Conservation (phyloP, 768 basidiomycete species). For the Pleurotus sapidus region DNA sequence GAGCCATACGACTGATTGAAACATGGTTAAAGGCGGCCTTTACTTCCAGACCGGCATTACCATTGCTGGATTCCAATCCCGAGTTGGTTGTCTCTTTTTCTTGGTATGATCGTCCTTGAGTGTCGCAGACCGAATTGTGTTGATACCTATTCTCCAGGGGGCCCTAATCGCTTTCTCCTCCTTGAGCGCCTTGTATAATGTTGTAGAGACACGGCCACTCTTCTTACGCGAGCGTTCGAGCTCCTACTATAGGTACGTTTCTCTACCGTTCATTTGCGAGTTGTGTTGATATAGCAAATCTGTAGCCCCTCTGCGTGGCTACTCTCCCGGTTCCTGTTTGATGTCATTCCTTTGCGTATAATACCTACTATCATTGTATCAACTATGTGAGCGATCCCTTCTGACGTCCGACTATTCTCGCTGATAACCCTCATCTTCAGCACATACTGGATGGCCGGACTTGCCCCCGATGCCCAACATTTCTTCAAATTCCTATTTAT, state of each 20-base stretch:
- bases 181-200: conserved; percentile 85
- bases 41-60: conserved; percentile 78
- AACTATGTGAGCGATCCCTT: conserved; percentile 58
- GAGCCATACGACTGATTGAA: neutral
- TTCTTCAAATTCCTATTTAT: conserved; percentile 97
- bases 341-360: conserved; percentile 84
- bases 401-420: conserved; percentile 1
- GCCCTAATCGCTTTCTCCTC: conserved; percentile 90
- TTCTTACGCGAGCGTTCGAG: conserved; percentile 90
- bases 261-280: neutral
- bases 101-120: conserved; percentile 43
- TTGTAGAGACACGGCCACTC: conserved; percentile 78
- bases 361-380: conserved; percentile 87
- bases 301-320: conserved; percentile 86
- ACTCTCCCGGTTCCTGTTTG: conserved; percentile 83
- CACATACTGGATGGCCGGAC: conserved; percentile 96
- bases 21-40: conserved; percentile 57
- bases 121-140: neutral
- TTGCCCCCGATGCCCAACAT: conserved; percentile 69
- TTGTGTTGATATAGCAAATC: neutral
- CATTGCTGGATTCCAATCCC: conserved; percentile 92
- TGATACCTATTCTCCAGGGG: conserved; percentile 46
- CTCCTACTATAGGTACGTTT: conserved; percentile 72
- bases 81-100: conserved; percentile 96
- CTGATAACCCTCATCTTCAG: conserved; percentile 28